Evolutionary conservation across 139 green algal species (phyloP).

Genomic region (Diplosphaera chodatii): DNA sequence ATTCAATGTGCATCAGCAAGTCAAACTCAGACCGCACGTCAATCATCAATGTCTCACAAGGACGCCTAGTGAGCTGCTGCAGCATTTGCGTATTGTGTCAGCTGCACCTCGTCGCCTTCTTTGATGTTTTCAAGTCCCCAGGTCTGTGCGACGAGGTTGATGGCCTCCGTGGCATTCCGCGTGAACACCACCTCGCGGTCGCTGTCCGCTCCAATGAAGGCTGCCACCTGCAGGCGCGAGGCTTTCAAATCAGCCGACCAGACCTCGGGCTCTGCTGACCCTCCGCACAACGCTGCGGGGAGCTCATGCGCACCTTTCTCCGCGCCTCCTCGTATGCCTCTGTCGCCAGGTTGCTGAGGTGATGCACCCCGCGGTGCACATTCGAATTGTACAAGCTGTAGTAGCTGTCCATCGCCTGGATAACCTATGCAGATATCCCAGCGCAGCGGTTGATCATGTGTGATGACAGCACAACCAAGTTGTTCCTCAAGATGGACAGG

Average conservation of each 20-base stretch:
- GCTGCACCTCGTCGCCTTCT: conserved; percentile 92
- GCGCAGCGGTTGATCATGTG: too few relatives aligned
- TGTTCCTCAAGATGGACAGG: too few relatives aligned
- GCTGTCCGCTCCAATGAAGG: conserved; percentile 75
- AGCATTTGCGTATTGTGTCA: too few relatives aligned
- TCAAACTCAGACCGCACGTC: too few relatives aligned
- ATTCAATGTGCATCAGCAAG: too few relatives aligned
- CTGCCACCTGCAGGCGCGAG: conserved; percentile 24
- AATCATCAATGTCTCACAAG: too few relatives aligned
- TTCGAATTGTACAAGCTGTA: conserved; percentile 86
- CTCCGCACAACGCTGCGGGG: too few relatives aligned
- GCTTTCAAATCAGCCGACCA: too few relatives aligned
- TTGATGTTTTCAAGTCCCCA: conserved; percentile 83
- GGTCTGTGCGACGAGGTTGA: conserved; percentile 96
- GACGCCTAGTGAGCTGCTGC: too few relatives aligned
- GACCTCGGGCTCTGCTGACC: too few relatives aligned
- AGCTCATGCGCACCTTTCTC: conserved; percentile 63
- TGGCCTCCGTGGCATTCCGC: conserved; percentile 90
- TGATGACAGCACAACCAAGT: too few relatives aligned
- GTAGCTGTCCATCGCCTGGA: conserved; percentile 41
- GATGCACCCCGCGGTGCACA: conserved; percentile 92
- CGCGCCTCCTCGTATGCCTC: conserved; percentile 84
- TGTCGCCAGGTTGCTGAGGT: conserved; percentile 71
- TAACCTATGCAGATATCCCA: too few relatives aligned
- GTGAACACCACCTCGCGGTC: conserved; percentile 88